These are phyloP conservation scores for Chlamydomonas incerta DNA, from an alignment of 139 green algal genomes.

Conservation along the genomic window DNA sequence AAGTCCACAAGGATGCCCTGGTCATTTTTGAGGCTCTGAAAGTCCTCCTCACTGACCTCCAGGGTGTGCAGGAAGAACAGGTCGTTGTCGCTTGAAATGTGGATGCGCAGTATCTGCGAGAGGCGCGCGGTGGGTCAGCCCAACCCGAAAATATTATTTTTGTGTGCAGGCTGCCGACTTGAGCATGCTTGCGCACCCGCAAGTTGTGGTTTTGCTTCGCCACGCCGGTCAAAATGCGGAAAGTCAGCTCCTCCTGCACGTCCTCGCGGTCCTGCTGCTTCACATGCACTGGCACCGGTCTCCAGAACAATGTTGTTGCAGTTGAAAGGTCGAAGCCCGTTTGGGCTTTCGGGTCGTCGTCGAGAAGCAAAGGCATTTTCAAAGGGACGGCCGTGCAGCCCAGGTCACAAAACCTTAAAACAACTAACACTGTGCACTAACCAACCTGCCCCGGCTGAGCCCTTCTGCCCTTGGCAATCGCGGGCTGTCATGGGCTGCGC, in stretches of 20 bases:
- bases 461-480: not conserved
- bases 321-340: conserved; percentile 72
- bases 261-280: conserved; percentile 74
- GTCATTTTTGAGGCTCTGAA: conserved; percentile 84
- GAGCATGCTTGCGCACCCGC: conserved; percentile 43
- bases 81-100: conserved; percentile 84
- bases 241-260: conserved; percentile 66
- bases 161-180: not conserved
- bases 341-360: conserved; percentile 35
- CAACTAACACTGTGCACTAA: no score
- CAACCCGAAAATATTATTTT: not conserved
- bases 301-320: conserved; percentile 81
- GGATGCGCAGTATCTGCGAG: conserved; percentile 76
- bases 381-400: not conserved
- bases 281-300: conserved; percentile 72
- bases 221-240: conserved; percentile 77
- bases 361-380: conserved; percentile 59
- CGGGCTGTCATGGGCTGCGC: no score
- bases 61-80: conserved; percentile 85
- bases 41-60: conserved; percentile 94
- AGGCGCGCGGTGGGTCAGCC: not conserved
- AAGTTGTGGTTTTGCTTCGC: conserved; percentile 73
- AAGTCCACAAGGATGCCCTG: conserved; percentile 96
- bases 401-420: not conserved
- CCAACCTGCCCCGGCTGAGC: no score